Percentiles rank a stretch among this genome's conserved stretches.
Conservation (phyloP, 1,139 yeast genomes). For the Saccharomyces hybrid region DNA sequence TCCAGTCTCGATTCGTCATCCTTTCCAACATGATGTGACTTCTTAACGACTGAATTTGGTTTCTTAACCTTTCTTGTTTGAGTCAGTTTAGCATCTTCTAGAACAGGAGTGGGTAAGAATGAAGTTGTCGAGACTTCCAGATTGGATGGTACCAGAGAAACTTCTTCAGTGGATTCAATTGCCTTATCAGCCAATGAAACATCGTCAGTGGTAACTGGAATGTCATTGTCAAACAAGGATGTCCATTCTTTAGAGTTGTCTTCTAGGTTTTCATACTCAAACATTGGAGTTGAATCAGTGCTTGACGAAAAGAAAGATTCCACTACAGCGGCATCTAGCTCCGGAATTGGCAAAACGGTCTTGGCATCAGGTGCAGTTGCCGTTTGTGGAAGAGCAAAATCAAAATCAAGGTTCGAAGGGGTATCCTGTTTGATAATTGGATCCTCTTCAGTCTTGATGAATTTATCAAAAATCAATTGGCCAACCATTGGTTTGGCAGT, state of each 20-base stretch:
- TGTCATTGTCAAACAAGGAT: constrained; percentile 48
- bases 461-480: constrained; percentile 39
- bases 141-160: constrained; percentile 6
- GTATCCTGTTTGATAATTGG: background rate
- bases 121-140: constrained; percentile 10
- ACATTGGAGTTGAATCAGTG: constrained; percentile 55
- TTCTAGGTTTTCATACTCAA: constrained; percentile 41
- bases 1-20: constrained; percentile 36
- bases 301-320: constrained; percentile 53
- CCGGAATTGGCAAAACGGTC: constrained; percentile 12
- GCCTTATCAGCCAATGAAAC: constrained; percentile 18
- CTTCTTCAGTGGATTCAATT: constrained; percentile 23
- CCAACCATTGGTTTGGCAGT: constrained; percentile 33
- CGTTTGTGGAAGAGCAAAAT: constrained; percentile 1
- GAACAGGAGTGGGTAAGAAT: constrained; percentile 30
- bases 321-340: constrained; percentile 51
- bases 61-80: background rate
- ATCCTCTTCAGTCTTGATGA: constrained; percentile 25
- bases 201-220: constrained; percentile 31
- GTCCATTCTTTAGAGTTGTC: constrained; percentile 50
- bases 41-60: constrained; percentile 3
- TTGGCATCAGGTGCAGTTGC: background rate
- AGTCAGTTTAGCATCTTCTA: constrained; percentile 23
- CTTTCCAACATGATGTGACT: constrained; percentile 4
- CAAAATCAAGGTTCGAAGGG: background rate